A percentile compares a stretch with the other conserved stretches of the same genome.
These are phyloP conservation scores for Rosellinia necatrix DNA, from an alignment of 2,329 filamentous ascomycete genomes.

Conservation along the genomic window DNA sequence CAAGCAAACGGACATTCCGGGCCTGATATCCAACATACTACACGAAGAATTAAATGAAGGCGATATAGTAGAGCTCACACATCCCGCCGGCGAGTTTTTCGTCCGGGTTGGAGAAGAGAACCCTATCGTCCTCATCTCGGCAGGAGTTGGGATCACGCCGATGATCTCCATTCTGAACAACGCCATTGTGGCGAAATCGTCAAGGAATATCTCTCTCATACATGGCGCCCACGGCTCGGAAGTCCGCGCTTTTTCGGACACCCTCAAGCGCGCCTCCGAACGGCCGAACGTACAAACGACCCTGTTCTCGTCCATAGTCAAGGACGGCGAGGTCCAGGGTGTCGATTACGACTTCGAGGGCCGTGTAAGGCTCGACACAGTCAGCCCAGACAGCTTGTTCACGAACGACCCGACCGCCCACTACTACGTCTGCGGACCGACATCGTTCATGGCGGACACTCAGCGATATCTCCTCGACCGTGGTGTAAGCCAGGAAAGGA, in stretches of 20 bases:
- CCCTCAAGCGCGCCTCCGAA: slow-evolving; percentile 50
- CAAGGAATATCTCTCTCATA: slow-evolving; percentile 63
- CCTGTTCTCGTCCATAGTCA: slow-evolving; percentile 62
- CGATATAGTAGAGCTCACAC: slow-evolving; percentile 59
- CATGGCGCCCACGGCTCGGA: slow-evolving; percentile 60
- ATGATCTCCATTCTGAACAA: slow-evolving; percentile 67
- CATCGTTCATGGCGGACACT: slow-evolving; percentile 69
- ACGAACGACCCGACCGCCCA: slow-evolving; percentile 58
- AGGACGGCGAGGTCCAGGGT: slow-evolving; percentile 51
- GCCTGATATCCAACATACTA: slow-evolving; percentile 58
- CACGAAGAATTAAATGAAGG: slow-evolving; percentile 54
- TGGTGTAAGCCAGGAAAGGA: slow-evolving; percentile 62
- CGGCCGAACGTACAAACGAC: slow-evolving; percentile 54
- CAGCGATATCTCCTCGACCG: slow-evolving; percentile 55
- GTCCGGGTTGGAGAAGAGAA: slow-evolving; percentile 54
- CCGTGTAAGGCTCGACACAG: slow-evolving; percentile 59
- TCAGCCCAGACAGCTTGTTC: slow-evolving; percentile 60
- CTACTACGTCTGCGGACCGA: slow-evolving; percentile 76
- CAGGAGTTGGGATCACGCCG: slow-evolving; percentile 71
- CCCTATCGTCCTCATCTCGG: slow-evolving; percentile 69
- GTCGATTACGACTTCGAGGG: slow-evolving; percentile 64
- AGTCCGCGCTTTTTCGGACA: slow-evolving; percentile 59
- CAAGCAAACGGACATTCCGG: slow-evolving; percentile 44
- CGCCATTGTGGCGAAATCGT: slow-evolving; percentile 36
- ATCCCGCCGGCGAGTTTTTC: slow-evolving; percentile 66